Conservation (phyloP, 2,329 filamentous ascomycete species). For the Penicillium rolfsii region DNA sequence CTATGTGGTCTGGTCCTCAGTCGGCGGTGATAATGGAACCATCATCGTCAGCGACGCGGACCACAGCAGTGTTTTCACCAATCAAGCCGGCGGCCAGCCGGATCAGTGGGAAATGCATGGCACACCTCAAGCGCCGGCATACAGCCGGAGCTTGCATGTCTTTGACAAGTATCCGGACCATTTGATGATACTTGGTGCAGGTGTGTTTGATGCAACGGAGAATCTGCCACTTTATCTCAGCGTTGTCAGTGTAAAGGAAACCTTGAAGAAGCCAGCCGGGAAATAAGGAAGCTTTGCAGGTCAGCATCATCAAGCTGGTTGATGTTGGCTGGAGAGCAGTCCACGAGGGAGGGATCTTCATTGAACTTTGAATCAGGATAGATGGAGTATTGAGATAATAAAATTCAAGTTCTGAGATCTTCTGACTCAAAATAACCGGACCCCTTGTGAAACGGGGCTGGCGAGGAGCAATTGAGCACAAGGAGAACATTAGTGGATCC, state of each 20-base stretch:
- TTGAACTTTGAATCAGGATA: background rate
- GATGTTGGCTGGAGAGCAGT: background rate
- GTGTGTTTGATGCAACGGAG: slow-evolving; percentile 7
- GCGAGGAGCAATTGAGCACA: no score
- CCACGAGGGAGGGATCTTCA: background rate
- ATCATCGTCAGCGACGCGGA: slow-evolving; percentile 50
- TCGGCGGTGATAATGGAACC: slow-evolving; percentile 49
- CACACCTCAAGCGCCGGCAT: slow-evolving; percentile 26
- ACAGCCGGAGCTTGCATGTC: slow-evolving; percentile 33
- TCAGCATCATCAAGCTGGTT: background rate
- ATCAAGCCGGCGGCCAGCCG: slow-evolving; percentile 46
- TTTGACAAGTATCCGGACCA: slow-evolving; percentile 15
- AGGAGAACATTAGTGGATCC: no score
- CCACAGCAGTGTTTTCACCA: slow-evolving; percentile 48
- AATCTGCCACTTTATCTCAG: slow-evolving; percentile 15
- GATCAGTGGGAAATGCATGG: slow-evolving; percentile 29
- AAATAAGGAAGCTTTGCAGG: background rate
- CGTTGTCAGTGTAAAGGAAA: slow-evolving; percentile 12
- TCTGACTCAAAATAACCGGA: no score
- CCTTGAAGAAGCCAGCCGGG: slow-evolving; percentile 1
- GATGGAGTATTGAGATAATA: background rate
- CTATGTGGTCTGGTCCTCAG: slow-evolving; percentile 51
- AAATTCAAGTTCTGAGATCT: background rate
- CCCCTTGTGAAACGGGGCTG: no score
- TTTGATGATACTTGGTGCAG: slow-evolving; percentile 21